Conservation (phyloP, 2,329 filamentous ascomycete species). For the Fonsecaea erecta region DNA sequence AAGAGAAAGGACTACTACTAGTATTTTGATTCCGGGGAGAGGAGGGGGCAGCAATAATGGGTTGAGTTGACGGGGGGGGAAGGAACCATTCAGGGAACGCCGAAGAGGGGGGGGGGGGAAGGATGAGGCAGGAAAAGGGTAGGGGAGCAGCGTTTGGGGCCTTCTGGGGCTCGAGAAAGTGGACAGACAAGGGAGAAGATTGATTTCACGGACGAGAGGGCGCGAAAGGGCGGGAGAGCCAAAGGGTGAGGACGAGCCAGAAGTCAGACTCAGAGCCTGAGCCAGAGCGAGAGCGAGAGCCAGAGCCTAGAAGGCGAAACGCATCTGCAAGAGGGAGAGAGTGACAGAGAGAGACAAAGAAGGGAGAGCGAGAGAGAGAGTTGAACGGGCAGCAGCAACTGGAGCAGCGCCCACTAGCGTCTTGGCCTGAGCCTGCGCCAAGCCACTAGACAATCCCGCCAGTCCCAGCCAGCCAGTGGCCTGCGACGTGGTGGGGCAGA, state of each 20-base stretch:
- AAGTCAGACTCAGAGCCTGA: too few species aligned
- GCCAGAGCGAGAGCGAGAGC: too few species aligned
- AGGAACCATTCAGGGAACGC: neutral
- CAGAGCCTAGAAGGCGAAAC: neutral
- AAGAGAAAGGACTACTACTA: neutral
- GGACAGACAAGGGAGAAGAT: neutral
- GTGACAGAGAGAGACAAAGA: neutral
- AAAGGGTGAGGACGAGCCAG: neutral
- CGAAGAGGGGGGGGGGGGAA: neutral
- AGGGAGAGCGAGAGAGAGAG: neutral
- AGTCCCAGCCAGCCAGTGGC: neutral
- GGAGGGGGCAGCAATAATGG: neutral
- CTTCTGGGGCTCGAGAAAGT: neutral
- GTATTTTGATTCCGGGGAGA: neutral
- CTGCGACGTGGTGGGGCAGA: constrained; percentile 10
- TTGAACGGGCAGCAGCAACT: neutral
- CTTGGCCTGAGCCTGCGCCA: neutral
- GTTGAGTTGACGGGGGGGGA: neutral
- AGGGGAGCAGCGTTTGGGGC: neutral
- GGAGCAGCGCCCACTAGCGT: neutral
- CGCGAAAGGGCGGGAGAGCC: neutral
- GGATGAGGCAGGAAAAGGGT: neutral
- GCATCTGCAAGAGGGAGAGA: neutral
- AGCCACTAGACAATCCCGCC: neutral
- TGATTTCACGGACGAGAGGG: neutral